These are phyloP conservation scores for Diaporthe sp. DNA, from an alignment of 2,329 filamentous ascomycete genomes.

Conservation along the genomic window DNA sequence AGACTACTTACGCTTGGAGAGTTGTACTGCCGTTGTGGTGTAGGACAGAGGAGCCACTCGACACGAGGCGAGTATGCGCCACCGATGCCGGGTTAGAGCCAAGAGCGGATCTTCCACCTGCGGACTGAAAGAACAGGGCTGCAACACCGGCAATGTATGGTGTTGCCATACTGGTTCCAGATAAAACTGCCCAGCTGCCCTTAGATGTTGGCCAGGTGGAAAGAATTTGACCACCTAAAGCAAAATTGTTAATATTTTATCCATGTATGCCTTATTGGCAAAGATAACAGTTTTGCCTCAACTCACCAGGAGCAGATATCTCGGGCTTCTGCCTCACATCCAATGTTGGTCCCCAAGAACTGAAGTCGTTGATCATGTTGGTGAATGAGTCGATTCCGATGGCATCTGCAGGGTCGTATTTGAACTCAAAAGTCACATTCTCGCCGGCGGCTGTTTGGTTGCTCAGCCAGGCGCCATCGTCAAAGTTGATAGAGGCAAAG, in stretches of 20 bases:
- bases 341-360: conserved; percentile 54
- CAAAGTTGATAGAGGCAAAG: conserved; percentile 1
- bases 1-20: conserved; percentile 32
- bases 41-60: conserved; percentile 34
- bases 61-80: conserved; percentile 27
- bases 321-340: conserved; percentile 53
- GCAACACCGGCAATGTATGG: conserved; percentile 55
- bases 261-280: not conserved
- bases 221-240: conserved; percentile 52
- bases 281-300: conserved; percentile 35
- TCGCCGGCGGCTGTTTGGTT: not conserved
- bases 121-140: conserved; percentile 45
- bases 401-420: not conserved
- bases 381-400: not conserved
- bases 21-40: conserved; percentile 32
- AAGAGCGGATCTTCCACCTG: conserved; percentile 39
- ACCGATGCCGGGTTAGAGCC: conserved; percentile 14
- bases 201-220: conserved; percentile 52
- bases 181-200: conserved; percentile 52
- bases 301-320: conserved; percentile 38
- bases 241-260: fast-evolving
- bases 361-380: conserved; percentile 42
- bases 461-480: not conserved
- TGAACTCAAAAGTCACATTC: conserved; percentile 1
- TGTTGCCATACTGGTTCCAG: conserved; percentile 59